Conservation (phyloP, 108 stramenopile genomes). For the Fistulifera solaris region DNA sequence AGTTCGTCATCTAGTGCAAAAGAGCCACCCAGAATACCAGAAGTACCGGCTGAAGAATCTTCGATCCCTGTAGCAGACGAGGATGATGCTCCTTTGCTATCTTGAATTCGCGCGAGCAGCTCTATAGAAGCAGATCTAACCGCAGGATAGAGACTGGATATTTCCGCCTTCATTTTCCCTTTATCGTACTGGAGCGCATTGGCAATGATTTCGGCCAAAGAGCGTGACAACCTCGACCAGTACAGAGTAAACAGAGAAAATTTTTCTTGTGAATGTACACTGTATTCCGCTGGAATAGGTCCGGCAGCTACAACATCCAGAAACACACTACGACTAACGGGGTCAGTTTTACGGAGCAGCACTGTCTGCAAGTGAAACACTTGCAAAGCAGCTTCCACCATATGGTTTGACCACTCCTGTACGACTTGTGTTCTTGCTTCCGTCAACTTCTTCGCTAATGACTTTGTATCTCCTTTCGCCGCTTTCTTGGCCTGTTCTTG, state of each 20-base stretch:
- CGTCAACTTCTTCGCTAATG: conserved; percentile 35
- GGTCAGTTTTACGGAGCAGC: conserved; percentile 63
- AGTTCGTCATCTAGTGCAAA: conserved; percentile 52
- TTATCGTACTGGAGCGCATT: conserved; percentile 54
- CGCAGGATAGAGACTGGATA: conserved; percentile 68
- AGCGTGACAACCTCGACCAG: conserved; percentile 59
- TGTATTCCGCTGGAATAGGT: conserved; percentile 33
- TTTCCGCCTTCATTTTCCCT: conserved; percentile 49
- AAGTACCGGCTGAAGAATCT: conserved; percentile 29
- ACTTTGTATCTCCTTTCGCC: not conserved
- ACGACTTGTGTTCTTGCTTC: conserved; percentile 52
- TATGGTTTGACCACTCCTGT: conserved; percentile 37
- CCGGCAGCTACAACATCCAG: conserved; percentile 54
- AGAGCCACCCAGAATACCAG: conserved; percentile 71
- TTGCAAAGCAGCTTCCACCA: conserved; percentile 47
- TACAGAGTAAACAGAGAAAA: conserved; percentile 59
- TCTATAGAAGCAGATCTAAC: conserved; percentile 59
- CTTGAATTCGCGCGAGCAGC: conserved; percentile 60
- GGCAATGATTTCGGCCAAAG: conserved; percentile 48
- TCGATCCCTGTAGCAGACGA: conserved; percentile 20
- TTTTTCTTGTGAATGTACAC: conserved; percentile 2
- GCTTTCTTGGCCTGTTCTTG: conserved; percentile 24
- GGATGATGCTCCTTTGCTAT: conserved; percentile 51
- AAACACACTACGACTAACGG: conserved; percentile 60
- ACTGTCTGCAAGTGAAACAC: conserved; percentile 79